These are phyloP conservation scores for Luffa acutangula DNA, from an alignment of 306 rosid species.

Conservation along the genomic window DNA sequence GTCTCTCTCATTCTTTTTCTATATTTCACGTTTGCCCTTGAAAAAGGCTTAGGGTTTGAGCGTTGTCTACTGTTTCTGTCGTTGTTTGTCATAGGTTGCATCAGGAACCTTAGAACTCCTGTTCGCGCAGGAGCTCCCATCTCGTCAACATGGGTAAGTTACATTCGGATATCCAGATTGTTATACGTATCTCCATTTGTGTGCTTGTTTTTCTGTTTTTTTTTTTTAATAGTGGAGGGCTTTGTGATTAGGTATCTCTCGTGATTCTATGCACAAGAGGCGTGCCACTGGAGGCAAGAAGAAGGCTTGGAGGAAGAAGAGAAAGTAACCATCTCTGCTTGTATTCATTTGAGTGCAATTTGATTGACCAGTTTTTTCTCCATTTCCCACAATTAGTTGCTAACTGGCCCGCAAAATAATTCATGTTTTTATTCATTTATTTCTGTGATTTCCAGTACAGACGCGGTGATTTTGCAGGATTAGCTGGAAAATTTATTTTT, in stretches of 20 bases:
- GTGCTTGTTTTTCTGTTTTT: not conserved
- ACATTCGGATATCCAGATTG: not conserved
- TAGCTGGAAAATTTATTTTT: not conserved
- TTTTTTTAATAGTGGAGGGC: not conserved
- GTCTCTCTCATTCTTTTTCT: not conserved
- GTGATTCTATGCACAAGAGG: conserved; percentile 11
- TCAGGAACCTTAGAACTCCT: not conserved
- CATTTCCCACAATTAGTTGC: not conserved
- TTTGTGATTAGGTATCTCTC: conserved; percentile 1
- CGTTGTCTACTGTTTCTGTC: not conserved
- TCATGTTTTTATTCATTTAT: not conserved
- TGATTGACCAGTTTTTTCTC: not conserved
- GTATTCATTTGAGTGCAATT: not conserved
- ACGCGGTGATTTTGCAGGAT: not conserved
- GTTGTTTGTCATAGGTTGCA: not conserved
- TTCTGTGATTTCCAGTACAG: not conserved
- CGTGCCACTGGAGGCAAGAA: conserved; percentile 8
- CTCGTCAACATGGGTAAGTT: not conserved
- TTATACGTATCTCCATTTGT: not conserved
- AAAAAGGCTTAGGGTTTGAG: not conserved
- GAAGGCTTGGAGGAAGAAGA: conserved; percentile 11
- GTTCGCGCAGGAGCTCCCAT: not conserved
- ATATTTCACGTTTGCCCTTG: not conserved
- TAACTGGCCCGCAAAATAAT: not conserved
- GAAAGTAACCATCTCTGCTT: not conserved